Evolutionary conservation across 495 filamentous ascomycete genomes (phyloP).

Genomic region (Penicillium argentinense): DNA sequence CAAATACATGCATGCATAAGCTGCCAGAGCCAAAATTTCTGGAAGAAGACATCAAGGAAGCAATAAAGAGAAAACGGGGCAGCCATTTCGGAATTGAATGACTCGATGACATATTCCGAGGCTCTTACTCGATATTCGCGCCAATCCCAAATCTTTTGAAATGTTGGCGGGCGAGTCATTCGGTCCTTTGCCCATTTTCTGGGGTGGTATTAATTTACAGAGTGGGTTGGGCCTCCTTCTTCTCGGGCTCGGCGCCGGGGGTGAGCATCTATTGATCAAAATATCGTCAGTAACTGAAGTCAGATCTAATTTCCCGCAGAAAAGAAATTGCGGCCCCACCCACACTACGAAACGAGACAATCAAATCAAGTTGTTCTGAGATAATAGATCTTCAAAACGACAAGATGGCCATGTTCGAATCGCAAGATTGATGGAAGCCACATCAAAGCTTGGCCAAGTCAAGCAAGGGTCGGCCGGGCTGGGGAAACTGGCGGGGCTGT

Average conservation of each 20-base stretch:
- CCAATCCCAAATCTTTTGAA: not conserved
- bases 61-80: slow-evolving; percentile 21
- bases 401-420: no score
- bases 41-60: slow-evolving; percentile 29
- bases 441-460: no score
- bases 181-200: slow-evolving; percentile 14
- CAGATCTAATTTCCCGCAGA: no score
- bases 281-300: slow-evolving; percentile 16
- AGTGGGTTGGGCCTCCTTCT: slow-evolving; percentile 39
- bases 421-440: no score
- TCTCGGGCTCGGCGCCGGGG: slow-evolving; percentile 36
- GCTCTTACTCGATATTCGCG: not conserved
- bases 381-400: no score
- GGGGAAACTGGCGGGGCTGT: no score
- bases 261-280: slow-evolving; percentile 43
- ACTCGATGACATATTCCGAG: not conserved
- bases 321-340: no score
- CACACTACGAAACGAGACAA: no score
- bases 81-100: slow-evolving; percentile 8
- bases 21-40: slow-evolving; percentile 36
- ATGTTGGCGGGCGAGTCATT: slow-evolving; percentile 6
- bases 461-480: no score
- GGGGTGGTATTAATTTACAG: slow-evolving; percentile 38
- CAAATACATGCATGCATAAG: slow-evolving; percentile 49
- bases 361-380: no score